Evolutionary conservation across 345 rosid genomes (phyloP).

Genomic region (Crucihimalaya himalaica): DNA sequence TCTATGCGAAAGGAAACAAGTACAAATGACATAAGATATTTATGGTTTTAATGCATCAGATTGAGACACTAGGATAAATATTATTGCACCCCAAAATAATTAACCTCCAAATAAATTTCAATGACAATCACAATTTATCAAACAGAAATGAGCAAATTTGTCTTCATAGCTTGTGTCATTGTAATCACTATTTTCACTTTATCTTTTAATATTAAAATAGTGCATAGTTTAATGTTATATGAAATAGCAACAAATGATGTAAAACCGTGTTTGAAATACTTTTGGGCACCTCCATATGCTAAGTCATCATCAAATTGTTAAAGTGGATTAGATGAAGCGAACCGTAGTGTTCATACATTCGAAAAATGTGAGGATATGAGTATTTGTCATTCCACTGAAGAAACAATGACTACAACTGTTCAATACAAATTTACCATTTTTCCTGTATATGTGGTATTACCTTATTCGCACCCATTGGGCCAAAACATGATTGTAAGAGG

Average conservation of each 20-base stretch:
- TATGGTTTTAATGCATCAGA: background rate
- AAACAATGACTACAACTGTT: background rate
- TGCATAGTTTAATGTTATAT: background rate
- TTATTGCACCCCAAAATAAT: background rate
- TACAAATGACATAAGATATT: too few relatives aligned
- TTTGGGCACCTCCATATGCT: background rate
- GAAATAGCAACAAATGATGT: background rate
- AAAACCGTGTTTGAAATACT: background rate
- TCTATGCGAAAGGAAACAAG: too few relatives aligned
- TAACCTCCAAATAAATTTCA: background rate
- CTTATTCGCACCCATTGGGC: slow-evolving; percentile 13
- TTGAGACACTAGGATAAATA: slow-evolving; percentile 6
- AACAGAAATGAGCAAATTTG: background rate
- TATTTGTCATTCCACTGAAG: slow-evolving; percentile 2
- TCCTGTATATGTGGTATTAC: background rate
- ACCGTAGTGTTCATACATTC: background rate
- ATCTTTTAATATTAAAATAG: background rate
- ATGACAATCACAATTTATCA: background rate
- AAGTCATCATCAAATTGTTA: slow-evolving; percentile 5
- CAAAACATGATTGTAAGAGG: background rate
- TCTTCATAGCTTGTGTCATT: background rate
- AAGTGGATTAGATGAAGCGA: background rate
- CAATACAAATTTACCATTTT: background rate
- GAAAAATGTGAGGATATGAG: background rate
- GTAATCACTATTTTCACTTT: background rate